These are phyloP conservation scores for Phytopythium helicoides DNA, from an alignment of 352 stramenopile species.

Conservation along the genomic window DNA sequence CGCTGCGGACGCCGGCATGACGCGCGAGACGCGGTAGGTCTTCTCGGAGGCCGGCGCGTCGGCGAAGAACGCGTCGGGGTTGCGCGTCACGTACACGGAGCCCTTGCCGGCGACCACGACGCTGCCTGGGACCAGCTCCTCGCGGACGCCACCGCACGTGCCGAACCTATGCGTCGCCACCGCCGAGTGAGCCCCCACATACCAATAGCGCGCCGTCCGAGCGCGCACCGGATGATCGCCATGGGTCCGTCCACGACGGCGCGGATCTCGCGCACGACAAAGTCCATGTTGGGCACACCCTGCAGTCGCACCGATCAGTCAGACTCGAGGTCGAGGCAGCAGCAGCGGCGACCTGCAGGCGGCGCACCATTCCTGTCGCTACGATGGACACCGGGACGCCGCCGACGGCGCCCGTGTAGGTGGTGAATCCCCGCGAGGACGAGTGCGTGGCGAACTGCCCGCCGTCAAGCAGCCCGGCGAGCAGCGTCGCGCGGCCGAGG, in stretches of 20 bases:
- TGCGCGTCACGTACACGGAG: conserved; percentile 36
- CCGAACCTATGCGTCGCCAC: conserved; percentile 28
- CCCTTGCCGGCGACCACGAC: conserved; percentile 52
- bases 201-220: too few species aligned
- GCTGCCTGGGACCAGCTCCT: conserved; percentile 38
- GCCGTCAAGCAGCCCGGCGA: conserved; percentile 31
- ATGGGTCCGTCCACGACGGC: conserved; percentile 46
- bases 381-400: conserved; percentile 48
- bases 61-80: conserved; percentile 51
- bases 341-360: too few species aligned
- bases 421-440: conserved; percentile 53
- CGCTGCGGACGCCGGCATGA: conserved; percentile 26
- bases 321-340: too few species aligned
- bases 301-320: conserved; percentile 5
- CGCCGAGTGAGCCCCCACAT: background rate
- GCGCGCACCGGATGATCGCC: conserved; percentile 55
- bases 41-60: conserved; percentile 15
- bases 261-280: conserved; percentile 62
- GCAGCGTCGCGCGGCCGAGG: conserved; percentile 26
- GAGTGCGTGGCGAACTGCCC: conserved; percentile 21
- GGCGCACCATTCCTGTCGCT: conserved; percentile 54
- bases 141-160: conserved; percentile 45
- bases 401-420: conserved; percentile 52
- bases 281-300: conserved; percentile 74
- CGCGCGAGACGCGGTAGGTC: conserved; percentile 30